phyloP scores from a whole-genome alignment of 75 land plant species.

The Gnetum montanum region DNA sequence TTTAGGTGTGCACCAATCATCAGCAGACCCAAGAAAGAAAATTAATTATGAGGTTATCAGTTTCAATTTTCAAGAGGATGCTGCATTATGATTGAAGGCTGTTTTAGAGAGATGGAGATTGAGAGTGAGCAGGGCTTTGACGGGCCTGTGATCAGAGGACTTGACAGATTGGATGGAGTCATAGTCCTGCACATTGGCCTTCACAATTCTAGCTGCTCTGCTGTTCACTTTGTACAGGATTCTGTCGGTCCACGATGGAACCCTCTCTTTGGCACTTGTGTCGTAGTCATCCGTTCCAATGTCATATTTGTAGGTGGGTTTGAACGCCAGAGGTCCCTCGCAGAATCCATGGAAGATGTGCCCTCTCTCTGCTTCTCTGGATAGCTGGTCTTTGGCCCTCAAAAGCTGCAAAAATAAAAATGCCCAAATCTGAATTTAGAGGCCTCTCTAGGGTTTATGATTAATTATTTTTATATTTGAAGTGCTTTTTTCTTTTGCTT shows the following conservation, averaged over 20 bases:
- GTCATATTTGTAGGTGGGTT: slow-evolving; percentile 77
- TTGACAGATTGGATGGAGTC: slow-evolving; percentile 53
- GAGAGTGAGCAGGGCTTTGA: slow-evolving; percentile 48
- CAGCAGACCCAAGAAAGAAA: too few species aligned
- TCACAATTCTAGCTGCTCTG: slow-evolving; percentile 6
- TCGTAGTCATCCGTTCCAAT: slow-evolving; percentile 82
- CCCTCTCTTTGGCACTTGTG: slow-evolving; percentile 76
- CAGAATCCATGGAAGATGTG: slow-evolving; percentile 62
- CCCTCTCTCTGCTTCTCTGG: slow-evolving; percentile 64
- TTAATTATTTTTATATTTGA: too few species aligned
- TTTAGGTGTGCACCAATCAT: too few species aligned
- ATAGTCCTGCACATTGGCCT: slow-evolving; percentile 38
- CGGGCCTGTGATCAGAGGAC: slow-evolving; percentile 75
- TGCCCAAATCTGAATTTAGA: too few species aligned
- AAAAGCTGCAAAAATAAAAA: slow-evolving; percentile 29
- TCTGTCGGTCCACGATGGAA: slow-evolving; percentile 84
- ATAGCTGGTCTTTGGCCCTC: slow-evolving; percentile 66
- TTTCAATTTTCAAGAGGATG: too few species aligned
- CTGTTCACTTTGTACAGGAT: slow-evolving; percentile 58
- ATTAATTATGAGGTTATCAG: too few species aligned
- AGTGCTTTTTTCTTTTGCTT: too few species aligned
- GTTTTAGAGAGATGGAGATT: background rate
- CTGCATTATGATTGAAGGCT: too few species aligned
- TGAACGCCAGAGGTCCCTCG: slow-evolving; percentile 68
- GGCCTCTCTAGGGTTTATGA: too few species aligned